These are phyloP conservation scores for Filobasidium floriforme DNA, from an alignment of 768 basidiomycete species.

Conservation along the genomic window DNA sequence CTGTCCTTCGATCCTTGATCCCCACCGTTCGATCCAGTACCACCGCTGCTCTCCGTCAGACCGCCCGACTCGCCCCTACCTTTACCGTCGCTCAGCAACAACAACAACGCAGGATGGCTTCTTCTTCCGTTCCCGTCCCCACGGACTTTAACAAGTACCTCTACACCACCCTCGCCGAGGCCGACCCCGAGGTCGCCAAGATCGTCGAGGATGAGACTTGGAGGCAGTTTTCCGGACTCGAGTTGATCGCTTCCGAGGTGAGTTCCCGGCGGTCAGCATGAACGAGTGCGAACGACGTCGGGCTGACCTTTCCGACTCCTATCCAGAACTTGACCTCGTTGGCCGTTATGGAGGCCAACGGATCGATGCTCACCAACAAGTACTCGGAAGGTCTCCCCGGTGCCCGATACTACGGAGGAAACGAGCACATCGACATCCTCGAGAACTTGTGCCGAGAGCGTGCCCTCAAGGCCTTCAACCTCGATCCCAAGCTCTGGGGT, in stretches of 20 bases:
- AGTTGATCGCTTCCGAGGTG: slow-evolving; percentile 98
- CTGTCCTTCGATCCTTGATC: slow-evolving; percentile 21
- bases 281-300: not conserved
- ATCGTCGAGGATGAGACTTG: slow-evolving; percentile 96
- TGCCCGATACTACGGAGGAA: slow-evolving; percentile 94
- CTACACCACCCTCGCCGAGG: slow-evolving; percentile 77
- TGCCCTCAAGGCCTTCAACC: slow-evolving; percentile 90
- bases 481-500: slow-evolving; percentile 81
- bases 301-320: not conserved
- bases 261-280: slow-evolving; percentile 33
- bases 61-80: slow-evolving; percentile 4
- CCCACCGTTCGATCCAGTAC: slow-evolving; percentile 15
- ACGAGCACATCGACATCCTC: slow-evolving; percentile 95
- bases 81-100: not conserved
- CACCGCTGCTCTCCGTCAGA: not conserved
- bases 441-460: slow-evolving; percentile 91
- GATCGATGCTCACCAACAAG: slow-evolving; percentile 97
- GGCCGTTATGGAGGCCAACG: slow-evolving; percentile 96
- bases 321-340: slow-evolving; percentile 85
- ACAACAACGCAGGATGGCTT: slow-evolving; percentile 19
- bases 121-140: slow-evolving; percentile 46
- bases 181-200: slow-evolving; percentile 89
- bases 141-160: slow-evolving; percentile 67
- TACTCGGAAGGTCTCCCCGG: slow-evolving; percentile 99
- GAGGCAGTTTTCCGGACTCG: slow-evolving; percentile 93